Evolutionary conservation across 495 filamentous ascomycete genomes (phyloP).

Genomic region (Talaromyces stipitatus): DNA sequence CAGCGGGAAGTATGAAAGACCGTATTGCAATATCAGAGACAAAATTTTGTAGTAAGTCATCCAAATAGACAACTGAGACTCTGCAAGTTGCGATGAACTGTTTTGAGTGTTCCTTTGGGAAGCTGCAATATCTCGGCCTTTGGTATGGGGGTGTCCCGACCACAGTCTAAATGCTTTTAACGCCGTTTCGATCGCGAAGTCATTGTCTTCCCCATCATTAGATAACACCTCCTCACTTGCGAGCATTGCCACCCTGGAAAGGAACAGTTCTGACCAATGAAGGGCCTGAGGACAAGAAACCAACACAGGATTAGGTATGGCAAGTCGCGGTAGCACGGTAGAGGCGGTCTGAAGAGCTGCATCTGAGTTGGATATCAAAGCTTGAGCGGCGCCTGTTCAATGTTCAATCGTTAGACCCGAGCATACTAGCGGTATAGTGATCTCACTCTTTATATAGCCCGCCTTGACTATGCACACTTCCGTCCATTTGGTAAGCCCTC

Average conservation of each 20-base stretch:
- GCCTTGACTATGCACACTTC: conserved; percentile 72
- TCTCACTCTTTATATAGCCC: conserved; percentile 61
- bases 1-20: conserved; percentile 24
- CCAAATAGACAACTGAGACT: conserved; percentile 47
- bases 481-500: conserved; percentile 58
- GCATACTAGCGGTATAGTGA: too few relatives aligned
- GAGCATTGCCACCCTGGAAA: conserved; percentile 63
- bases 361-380: conserved; percentile 38
- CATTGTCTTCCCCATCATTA: conserved; percentile 17
- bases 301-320: conserved; percentile 21
- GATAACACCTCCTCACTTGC: conserved; percentile 47
- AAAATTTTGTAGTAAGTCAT: conserved; percentile 71
- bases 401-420: conserved; percentile 1
- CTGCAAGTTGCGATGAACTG: conserved; percentile 12
- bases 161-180: conserved; percentile 32
- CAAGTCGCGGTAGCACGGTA: conserved; percentile 53
- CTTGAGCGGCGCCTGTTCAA: conserved; percentile 48
- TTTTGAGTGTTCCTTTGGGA: conserved; percentile 8
- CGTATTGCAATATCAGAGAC: conserved; percentile 45
- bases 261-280: conserved; percentile 69
- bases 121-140: conserved; percentile 30
- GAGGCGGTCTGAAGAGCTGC: conserved; percentile 58
- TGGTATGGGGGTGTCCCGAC: conserved; percentile 32
- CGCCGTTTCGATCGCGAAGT: conserved; percentile 25
- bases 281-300: conserved; percentile 44